phyloP scores from a whole-genome alignment of 164 flowering plant genomes.

The Nymphaea colorata region DNA sequence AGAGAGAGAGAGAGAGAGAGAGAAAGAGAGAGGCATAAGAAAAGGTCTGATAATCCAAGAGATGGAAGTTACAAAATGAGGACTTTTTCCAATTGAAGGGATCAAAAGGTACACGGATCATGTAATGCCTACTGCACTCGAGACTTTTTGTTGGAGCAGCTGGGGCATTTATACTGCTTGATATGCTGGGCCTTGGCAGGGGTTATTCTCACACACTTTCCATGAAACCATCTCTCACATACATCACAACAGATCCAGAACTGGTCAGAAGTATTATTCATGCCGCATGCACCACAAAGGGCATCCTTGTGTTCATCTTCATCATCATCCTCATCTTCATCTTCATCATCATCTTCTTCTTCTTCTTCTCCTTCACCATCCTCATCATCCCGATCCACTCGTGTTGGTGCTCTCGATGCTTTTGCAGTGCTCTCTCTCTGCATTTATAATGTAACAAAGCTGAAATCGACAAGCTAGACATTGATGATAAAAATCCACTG shows the following conservation, averaged over 20 bases:
- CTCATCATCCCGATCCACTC: slow-evolving; percentile 24
- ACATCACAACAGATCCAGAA: slow-evolving; percentile 90
- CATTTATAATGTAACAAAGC: neutral
- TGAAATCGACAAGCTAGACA: neutral
- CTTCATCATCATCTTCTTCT: slow-evolving; percentile 33
- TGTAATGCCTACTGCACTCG: slow-evolving; percentile 2
- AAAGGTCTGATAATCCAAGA: neutral
- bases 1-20: too few species aligned
- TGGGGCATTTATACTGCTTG: slow-evolving; percentile 67
- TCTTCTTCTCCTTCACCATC: slow-evolving; percentile 47
- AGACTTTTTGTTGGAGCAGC: slow-evolving; percentile 20
- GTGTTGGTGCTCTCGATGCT: slow-evolving; percentile 32
- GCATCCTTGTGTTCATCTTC: slow-evolving; percentile 72
- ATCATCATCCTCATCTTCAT: slow-evolving; percentile 39
- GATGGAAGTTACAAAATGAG: neutral
- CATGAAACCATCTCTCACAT: slow-evolving; percentile 87
- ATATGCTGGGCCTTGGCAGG: slow-evolving; percentile 34
- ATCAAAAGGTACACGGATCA: neutral
- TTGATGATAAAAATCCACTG: neutral
- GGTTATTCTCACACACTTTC: slow-evolving; percentile 82
- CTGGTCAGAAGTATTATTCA: slow-evolving; percentile 60
- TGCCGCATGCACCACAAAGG: slow-evolving; percentile 75
- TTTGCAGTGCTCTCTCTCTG: slow-evolving; percentile 1
- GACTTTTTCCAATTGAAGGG: neutral
- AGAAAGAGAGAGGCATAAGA: neutral